Evolutionary conservation across 2,329 filamentous ascomycete species (phyloP).

Genomic region (Epicoccum nigrum): DNA sequence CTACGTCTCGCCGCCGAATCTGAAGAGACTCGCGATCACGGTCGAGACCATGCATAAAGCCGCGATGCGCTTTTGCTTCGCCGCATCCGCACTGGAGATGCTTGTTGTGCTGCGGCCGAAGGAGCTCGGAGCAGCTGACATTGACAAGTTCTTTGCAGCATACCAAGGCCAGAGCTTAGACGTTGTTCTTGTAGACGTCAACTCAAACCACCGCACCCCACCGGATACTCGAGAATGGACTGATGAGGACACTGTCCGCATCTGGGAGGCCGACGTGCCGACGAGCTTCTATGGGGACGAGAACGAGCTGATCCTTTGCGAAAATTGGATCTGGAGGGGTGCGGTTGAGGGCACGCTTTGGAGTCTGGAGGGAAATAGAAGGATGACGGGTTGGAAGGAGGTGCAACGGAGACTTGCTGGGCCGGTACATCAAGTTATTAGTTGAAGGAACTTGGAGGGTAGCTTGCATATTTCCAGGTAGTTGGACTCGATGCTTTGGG

Average conservation of each 20-base stretch:
- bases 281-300: slow-evolving; percentile 39
- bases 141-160: slow-evolving; percentile 25
- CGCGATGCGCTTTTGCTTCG: slow-evolving; percentile 28
- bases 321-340: slow-evolving; percentile 34
- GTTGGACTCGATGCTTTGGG: too few species aligned
- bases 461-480: too few species aligned
- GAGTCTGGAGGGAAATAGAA: slow-evolving; percentile 23
- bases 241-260: slow-evolving; percentile 25
- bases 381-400: slow-evolving; percentile 31
- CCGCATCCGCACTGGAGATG: slow-evolving; percentile 22
- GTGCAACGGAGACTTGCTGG: slow-evolving; percentile 21
- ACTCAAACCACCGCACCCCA: slow-evolving; percentile 33
- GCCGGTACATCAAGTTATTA: slow-evolving; percentile 16
- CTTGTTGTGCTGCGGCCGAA: slow-evolving; percentile 27
- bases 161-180: slow-evolving; percentile 32
- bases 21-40: slow-evolving; percentile 37
- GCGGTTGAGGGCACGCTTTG: slow-evolving; percentile 33
- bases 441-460: too few species aligned
- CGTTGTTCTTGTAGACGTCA: slow-evolving; percentile 35
- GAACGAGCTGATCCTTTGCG: slow-evolving; percentile 29
- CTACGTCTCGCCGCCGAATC: slow-evolving; percentile 28
- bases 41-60: slow-evolving; percentile 17
- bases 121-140: slow-evolving; percentile 19
- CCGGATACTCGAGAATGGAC: slow-evolving; percentile 27
- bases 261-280: slow-evolving; percentile 40